Evolutionary conservation across 768 basidiomycete species (phyloP).

Genomic region (Dioszegia aurantiaca): DNA sequence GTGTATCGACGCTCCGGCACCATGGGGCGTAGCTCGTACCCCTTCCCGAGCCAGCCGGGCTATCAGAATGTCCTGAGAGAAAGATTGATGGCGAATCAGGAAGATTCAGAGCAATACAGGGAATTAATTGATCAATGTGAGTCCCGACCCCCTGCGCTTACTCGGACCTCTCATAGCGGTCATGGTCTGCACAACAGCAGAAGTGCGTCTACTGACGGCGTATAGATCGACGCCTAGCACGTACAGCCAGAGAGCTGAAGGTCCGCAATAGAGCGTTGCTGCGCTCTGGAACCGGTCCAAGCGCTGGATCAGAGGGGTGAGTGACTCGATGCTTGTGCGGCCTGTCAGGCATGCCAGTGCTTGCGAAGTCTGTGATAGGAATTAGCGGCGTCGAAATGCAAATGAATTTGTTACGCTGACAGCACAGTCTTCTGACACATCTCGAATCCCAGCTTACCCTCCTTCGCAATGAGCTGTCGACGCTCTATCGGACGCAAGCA

Average conservation of each 20-base stretch:
- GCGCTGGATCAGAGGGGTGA: slow-evolving; percentile 40
- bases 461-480: slow-evolving; percentile 84
- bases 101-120: slow-evolving; percentile 73
- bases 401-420: too few relatives aligned
- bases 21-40: not conserved
- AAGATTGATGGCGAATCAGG: slow-evolving; percentile 71
- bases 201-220: not conserved
- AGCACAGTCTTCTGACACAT: slow-evolving; percentile 81
- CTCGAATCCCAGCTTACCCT: slow-evolving; percentile 91
- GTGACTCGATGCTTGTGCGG: slow-evolving; percentile 65
- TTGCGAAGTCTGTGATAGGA: too few relatives aligned
- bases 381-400: too few relatives aligned
- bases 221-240: slow-evolving; percentile 82
- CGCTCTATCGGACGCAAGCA: slow-evolving; percentile 85
- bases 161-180: too few relatives aligned
- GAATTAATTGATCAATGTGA: slow-evolving; percentile 89
- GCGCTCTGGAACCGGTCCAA: slow-evolving; percentile 63
- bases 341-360: too few relatives aligned
- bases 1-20: not conserved
- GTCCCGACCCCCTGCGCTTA: slow-evolving; percentile 46
- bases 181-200: not conserved
- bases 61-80: slow-evolving; percentile 81
- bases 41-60: slow-evolving; percentile 21
- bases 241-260: slow-evolving; percentile 85
- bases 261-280: slow-evolving; percentile 86